A percentile compares a stretch with the other conserved stretches of the same genome.
phyloP scores from a whole-genome alignment of 495 filamentous ascomycete species.

The Pseudevernia furfuracea region DNA sequence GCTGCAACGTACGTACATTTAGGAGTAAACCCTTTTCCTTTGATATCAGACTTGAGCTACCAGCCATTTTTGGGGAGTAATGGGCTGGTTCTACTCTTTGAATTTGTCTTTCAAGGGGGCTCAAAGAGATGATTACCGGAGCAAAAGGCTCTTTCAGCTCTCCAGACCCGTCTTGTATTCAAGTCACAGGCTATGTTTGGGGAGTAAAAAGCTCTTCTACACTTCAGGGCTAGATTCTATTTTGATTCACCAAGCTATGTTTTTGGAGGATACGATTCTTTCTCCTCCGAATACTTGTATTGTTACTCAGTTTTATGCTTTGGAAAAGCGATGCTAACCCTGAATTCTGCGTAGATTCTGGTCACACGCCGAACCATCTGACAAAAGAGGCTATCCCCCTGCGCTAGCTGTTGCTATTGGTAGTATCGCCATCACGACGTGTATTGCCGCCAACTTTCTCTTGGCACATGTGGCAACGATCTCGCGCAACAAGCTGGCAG shows the following conservation, averaged over 20 bases:
- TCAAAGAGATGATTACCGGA: not conserved
- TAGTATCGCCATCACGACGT: conserved; percentile 27
- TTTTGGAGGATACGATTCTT: not conserved
- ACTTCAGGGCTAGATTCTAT: not conserved
- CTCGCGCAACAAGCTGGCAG: conserved; percentile 29
- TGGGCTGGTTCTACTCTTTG: not conserved
- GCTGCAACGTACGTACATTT: conserved; percentile 19
- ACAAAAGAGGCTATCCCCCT: conserved; percentile 25
- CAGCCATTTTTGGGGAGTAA: not conserved
- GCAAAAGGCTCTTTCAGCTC: not conserved
- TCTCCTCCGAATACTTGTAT: not conserved
- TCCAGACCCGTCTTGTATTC: not conserved
- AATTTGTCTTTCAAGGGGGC: not conserved
- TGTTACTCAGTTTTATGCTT: not conserved
- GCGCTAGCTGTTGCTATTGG: conserved; percentile 25
- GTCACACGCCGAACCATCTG: conserved; percentile 21
- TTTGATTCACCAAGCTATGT: not conserved
- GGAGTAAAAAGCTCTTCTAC: not conserved
- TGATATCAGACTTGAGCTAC: not conserved
- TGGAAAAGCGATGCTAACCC: not conserved
- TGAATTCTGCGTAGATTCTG: conserved; percentile 17
- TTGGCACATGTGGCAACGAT: conserved; percentile 28
- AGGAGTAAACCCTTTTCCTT: not conserved
- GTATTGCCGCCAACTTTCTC: conserved; percentile 28
- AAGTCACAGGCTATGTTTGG: not conserved